Evolutionary conservation across 345 rosid genomes (phyloP).

Genomic region (Luvunga scandens): DNA sequence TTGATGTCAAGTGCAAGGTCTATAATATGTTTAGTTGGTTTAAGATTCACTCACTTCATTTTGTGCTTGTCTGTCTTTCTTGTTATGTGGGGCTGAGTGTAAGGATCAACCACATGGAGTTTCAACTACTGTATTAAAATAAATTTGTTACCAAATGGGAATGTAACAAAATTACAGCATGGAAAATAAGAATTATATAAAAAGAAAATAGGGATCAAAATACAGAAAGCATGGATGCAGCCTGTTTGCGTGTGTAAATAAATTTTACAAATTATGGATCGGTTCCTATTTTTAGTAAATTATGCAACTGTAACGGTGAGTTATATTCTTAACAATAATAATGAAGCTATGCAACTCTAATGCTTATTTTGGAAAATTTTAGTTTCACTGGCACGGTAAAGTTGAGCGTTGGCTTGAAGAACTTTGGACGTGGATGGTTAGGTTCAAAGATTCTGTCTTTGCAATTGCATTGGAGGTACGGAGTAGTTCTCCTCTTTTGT

Average conservation of each 20-base stretch:
- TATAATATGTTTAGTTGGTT: neutral
- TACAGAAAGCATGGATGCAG: neutral
- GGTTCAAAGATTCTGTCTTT: conserved; percentile 73
- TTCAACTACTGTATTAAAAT: neutral
- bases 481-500: neutral
- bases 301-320: conserved; percentile 2
- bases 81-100: too few species aligned
- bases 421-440: conserved; percentile 80
- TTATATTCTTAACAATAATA: too few species aligned
- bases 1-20: neutral
- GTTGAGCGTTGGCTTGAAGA: conserved; percentile 78
- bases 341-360: neutral
- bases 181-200: neutral
- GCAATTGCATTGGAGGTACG: conserved; percentile 68
- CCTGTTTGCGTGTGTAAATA: neutral
- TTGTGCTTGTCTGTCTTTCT: neutral
- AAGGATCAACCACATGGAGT: neutral
- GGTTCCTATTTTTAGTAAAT: neutral
- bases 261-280: neutral
- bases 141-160: neutral
- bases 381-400: conserved; percentile 62
- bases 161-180: neutral
- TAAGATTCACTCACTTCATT: neutral
- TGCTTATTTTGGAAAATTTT: conserved; percentile 23
- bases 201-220: neutral